These are phyloP conservation scores for Arthrobotrys megalospora DNA, from an alignment of 2,329 filamentous ascomycete species.

Conservation along the genomic window DNA sequence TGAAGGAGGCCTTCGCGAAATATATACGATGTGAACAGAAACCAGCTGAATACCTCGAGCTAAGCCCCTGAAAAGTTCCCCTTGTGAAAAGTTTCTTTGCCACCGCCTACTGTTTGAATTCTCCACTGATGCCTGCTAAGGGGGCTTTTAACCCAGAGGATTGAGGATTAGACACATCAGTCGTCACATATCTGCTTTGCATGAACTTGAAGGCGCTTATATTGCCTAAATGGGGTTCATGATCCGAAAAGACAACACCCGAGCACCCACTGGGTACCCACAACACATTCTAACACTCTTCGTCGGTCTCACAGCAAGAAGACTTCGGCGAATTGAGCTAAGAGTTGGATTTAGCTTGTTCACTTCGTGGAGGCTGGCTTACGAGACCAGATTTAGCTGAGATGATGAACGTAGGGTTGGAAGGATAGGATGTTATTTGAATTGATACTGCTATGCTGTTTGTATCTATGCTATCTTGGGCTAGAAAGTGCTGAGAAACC, in stretches of 20 bases:
- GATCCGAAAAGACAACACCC: neutral
- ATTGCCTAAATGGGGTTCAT: neutral
- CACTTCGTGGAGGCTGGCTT: too few species aligned
- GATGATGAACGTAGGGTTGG: neutral
- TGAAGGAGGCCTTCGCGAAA: neutral
- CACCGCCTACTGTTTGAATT: conserved; percentile 3
- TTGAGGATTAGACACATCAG: conserved; percentile 26
- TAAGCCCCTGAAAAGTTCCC: neutral
- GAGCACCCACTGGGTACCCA: neutral
- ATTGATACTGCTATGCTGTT: neutral
- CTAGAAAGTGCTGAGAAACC: neutral
- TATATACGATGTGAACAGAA: neutral
- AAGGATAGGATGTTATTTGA: too few species aligned
- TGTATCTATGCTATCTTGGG: neutral
- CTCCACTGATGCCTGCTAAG: conserved; percentile 11
- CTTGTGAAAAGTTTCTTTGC: neutral
- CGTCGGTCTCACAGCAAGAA: neutral
- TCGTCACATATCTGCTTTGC: conserved; percentile 19
- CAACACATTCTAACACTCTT: conserved; percentile 8
- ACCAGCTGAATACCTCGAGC: neutral
- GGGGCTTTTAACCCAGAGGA: neutral
- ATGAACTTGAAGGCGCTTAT: conserved; percentile 29
- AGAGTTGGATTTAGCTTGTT: neutral
- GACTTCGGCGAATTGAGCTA: too few species aligned
- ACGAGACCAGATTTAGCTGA: neutral